Base-by-base conservation (phyloP, 257 asterid species). In the Oldenlandia corymbosa region DNA sequence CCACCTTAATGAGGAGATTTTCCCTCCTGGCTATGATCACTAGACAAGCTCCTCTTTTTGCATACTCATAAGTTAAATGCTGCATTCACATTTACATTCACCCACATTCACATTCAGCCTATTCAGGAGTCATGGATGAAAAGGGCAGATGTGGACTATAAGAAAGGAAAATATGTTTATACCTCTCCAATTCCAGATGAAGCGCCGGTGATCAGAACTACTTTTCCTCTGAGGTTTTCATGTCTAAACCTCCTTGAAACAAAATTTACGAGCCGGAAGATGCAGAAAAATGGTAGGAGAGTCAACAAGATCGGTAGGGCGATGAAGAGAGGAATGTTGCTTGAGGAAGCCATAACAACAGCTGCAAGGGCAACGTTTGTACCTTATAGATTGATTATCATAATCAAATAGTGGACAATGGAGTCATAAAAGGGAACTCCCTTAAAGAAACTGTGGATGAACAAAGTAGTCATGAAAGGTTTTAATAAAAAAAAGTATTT, bases 21-120 rank as follows among this genome's bases (percentile, higher is more conserved):
- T 79, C 84, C 58, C 95, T 67, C 36, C 94, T 65, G 1, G 91
- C 94, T 0, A 85, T 75, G 3, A 88, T 82, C 18, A 76, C 88
- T 24, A 83, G 58, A 49, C 75, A 78, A 49, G 95, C 88, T 58
- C 94, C 93, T 56, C 77, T 75, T 28, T 75, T 71, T 3, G 93
- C 90, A 69, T 87, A 87, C 66, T 87, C 90, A n/a, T 83, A 85
- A 5, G 88, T 78, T 32, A 87, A 60, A 45, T 83, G 67, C 95
- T 87, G 42, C 60, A 58, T 28, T 16, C 60, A 54, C 2, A 5
- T 56, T 55, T 30, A 23, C 23, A 47, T 26, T 24, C 26, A 47
- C 26, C 53, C 53, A 20, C 26, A n/a, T n/a, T n/a, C n/a, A n/a
- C n/a, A n/a, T n/a, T n/a, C n/a, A n/a, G n/a, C n/a, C n/a, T n/a